These are phyloP conservation scores for Xylariaceae sp. DNA, from an alignment of 2,329 filamentous ascomycete genomes.

Conservation along the genomic window DNA sequence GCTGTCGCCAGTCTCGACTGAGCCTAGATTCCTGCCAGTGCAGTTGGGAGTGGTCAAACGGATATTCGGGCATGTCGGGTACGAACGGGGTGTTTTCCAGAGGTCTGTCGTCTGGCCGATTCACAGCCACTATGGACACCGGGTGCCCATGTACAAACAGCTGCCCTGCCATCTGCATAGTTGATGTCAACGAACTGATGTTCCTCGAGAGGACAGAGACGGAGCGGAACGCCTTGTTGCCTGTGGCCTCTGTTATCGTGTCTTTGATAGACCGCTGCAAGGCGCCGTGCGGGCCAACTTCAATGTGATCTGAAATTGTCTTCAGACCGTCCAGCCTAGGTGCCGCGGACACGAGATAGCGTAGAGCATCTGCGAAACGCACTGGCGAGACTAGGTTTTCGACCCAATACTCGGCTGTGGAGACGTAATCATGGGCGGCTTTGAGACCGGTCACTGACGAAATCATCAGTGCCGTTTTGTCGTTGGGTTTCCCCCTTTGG, in stretches of 20 bases:
- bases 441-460: conserved; percentile 21
- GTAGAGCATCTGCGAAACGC: conserved; percentile 28
- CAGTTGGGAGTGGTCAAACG: conserved; percentile 34
- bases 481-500: conserved; percentile 17
- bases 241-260: conserved; percentile 18
- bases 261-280: conserved; percentile 27
- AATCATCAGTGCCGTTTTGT: too few species aligned
- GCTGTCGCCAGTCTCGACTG: conserved; percentile 29
- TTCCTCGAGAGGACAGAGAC: conserved; percentile 17
- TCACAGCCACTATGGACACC: conserved; percentile 22
- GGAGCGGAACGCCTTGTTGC: conserved; percentile 21
- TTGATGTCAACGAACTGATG: conserved; percentile 17
- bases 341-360: conserved; percentile 15
- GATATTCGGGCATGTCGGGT: conserved; percentile 35
- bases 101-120: conserved; percentile 9
- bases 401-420: conserved; percentile 29
- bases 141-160: conserved; percentile 24
- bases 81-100: conserved; percentile 19
- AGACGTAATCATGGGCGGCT: conserved; percentile 8
- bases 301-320: conserved; percentile 25
- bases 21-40: conserved; percentile 37
- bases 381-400: conserved; percentile 33
- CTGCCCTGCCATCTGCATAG: conserved; percentile 22
- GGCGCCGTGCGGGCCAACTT: conserved; percentile 29
- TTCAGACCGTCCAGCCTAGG: conserved; percentile 22